A percentile compares a stretch with the other conserved stretches of the same genome.
phyloP scores from a whole-genome alignment of 2,329 filamentous ascomycete species.

The Botrytis porri region DNA sequence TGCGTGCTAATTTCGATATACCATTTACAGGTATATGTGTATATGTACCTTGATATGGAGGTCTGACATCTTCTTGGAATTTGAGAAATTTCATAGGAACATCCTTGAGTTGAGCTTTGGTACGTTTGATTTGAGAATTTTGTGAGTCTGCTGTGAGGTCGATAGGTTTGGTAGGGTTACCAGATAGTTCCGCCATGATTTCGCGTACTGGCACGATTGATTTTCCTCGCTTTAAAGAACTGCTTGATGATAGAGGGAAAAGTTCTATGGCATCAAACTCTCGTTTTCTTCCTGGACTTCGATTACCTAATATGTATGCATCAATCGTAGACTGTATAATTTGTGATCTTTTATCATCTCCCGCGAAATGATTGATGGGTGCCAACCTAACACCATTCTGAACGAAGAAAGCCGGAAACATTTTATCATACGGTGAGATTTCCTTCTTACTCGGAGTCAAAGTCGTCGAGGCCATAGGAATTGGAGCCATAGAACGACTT shows the following conservation, averaged over 20 bases:
- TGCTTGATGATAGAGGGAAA: slow-evolving; percentile 45
- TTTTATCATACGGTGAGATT: slow-evolving; percentile 49
- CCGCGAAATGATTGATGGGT: slow-evolving; percentile 49
- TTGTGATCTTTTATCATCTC: slow-evolving; percentile 56
- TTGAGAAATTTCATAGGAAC: slow-evolving; percentile 36
- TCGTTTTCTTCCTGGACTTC: slow-evolving; percentile 44
- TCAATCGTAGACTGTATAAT: slow-evolving; percentile 53
- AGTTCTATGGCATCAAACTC: slow-evolving; percentile 47
- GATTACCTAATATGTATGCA: slow-evolving; percentile 48
- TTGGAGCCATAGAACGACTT: slow-evolving; percentile 23
- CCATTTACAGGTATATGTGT: slow-evolving; percentile 47
- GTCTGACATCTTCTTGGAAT: slow-evolving; percentile 64
- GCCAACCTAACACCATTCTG: slow-evolving; percentile 73
- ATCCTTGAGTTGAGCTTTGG: slow-evolving; percentile 25
- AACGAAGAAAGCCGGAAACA: slow-evolving; percentile 79
- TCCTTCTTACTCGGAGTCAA: slow-evolving; percentile 36
- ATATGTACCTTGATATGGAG: slow-evolving; percentile 70
- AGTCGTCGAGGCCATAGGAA: slow-evolving; percentile 14
- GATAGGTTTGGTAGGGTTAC: slow-evolving; percentile 31
- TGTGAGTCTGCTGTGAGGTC: slow-evolving; percentile 37
- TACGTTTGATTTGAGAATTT: slow-evolving; percentile 35
- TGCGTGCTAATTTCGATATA: slow-evolving; percentile 50
- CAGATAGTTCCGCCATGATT: slow-evolving; percentile 35
- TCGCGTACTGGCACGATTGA: slow-evolving; percentile 30
- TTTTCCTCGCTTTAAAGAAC: slow-evolving; percentile 44